These are phyloP conservation scores for Nicotiana attenuata DNA, from an alignment of 257 asterid species.

Conservation along the genomic window DNA sequence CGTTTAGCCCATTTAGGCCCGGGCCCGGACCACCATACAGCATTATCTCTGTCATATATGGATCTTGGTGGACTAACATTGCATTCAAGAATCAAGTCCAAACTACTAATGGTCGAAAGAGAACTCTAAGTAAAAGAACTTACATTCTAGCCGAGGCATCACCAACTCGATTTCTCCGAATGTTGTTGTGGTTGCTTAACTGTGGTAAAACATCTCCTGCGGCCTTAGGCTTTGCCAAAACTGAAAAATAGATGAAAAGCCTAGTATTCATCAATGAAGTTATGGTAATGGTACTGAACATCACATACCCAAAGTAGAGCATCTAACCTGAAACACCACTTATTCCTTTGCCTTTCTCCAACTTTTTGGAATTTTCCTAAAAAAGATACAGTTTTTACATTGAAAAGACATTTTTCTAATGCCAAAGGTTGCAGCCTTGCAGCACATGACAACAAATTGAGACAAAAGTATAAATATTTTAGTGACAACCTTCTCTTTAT, in stretches of 20 bases:
- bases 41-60: not conserved
- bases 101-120: not conserved
- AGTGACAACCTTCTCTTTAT: conserved; percentile 43
- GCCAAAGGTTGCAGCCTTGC: not conserved
- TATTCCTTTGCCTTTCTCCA: conserved; percentile 37
- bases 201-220: conserved; percentile 45
- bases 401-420: not conserved
- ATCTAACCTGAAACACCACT: conserved; percentile 64
- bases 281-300: not conserved
- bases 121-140: conserved; percentile 19
- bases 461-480: not conserved
- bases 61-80: conserved; percentile 6
- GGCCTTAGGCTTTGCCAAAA: conserved; percentile 56
- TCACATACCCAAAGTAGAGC: conserved; percentile 15
- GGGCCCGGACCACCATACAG: too few relatives aligned
- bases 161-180: conserved; percentile 49
- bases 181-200: conserved; percentile 41
- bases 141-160: conserved; percentile 50
- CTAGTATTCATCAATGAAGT: not conserved
- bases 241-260: conserved; percentile 13
- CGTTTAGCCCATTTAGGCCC: too few relatives aligned
- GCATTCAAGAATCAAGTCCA: conserved; percentile 1
- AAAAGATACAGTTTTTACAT: not conserved
- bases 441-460: conserved; percentile 14
- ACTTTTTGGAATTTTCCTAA: conserved; percentile 41